Base-by-base conservation (phyloP, 2,329 filamentous ascomycete genomes). In the Leptoxyphium fumago region DNA sequence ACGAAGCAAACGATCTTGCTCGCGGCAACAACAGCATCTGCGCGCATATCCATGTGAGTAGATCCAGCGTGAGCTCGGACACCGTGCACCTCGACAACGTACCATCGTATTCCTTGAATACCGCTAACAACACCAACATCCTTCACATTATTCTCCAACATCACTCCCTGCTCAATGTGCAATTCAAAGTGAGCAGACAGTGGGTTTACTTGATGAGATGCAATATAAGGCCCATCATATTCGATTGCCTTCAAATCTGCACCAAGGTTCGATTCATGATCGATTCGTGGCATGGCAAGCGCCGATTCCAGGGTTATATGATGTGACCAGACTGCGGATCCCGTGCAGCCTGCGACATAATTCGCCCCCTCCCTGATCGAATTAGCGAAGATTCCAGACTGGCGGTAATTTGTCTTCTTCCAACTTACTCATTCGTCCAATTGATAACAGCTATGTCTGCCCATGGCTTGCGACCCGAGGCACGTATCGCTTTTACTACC, bases 51-150 rank as follows among this genome's bases (percentile, higher is more conserved):
- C 53, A 60, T 56, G 0, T 56, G 52, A 21, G 56, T 57, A 1
- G 55, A 57, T 11, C 56, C 57, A 4, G 63, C 61, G 43, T 67
- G 62, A 1, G 56, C 59, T 47, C 60, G 55, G 5, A 52, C 48
- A 1, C 62, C 61, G 10, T 43, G 45, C 2, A 63, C 57, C n/a
- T 55, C 45, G 2, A 64, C 46, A 14, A 52, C 51, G 32, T 56
- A 52, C 55, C 46, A 57, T 4, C 47, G 46, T 36, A 59, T 59
- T 13, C 50, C 52, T 40, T 55, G 53, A 44, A 52, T 52, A 18
- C 48, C 51, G 36, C 47, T 49, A 1, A 55, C 53, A 45, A 52
- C 52, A 2, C 52, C 53, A 6, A 55, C 51, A 7, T 47, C 29
- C 41, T 54, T 50, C 2, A 46, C 48, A 3, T 48, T 49, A 29